Evolutionary conservation across 2,329 filamentous ascomycete species (phyloP).

Genomic region (Falciphora oryzae): DNA sequence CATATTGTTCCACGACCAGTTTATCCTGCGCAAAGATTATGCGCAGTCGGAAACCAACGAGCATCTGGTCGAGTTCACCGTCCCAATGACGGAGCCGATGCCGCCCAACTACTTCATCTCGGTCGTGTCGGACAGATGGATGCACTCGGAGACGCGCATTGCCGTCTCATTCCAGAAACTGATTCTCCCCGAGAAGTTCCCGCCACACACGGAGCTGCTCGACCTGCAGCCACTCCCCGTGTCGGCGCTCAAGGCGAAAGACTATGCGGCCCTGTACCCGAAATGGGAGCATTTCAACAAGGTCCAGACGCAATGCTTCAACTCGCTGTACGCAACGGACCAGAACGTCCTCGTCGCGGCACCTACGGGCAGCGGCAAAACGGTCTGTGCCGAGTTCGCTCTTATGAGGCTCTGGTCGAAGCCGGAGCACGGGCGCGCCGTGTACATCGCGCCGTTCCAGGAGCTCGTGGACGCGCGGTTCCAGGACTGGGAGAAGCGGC

Average conservation of each 20-base stretch:
- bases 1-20: constrained; percentile 90
- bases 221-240: constrained; percentile 90
- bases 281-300: constrained; percentile 90
- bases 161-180: constrained; percentile 94
- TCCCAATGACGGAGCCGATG: constrained; percentile 95
- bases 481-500: constrained; percentile 78
- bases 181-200: constrained; percentile 90
- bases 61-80: constrained; percentile 92
- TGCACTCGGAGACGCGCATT: constrained; percentile 92
- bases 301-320: constrained; percentile 95
- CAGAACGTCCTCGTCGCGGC: constrained; percentile 92
- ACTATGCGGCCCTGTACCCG: constrained; percentile 76
- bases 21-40: constrained; percentile 85
- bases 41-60: constrained; percentile 81
- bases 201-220: constrained; percentile 83
- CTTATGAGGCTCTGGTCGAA: constrained; percentile 82
- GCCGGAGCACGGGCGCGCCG: constrained; percentile 64
- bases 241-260: constrained; percentile 71
- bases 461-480: constrained; percentile 79
- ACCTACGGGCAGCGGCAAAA: constrained; percentile 94
- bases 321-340: constrained; percentile 82
- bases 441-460: constrained; percentile 93
- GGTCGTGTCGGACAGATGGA: constrained; percentile 92
- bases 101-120: constrained; percentile 98
- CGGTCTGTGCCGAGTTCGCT: constrained; percentile 91